Evolutionary conservation across 2,329 filamentous ascomycete species (phyloP).

Genomic region (Xylariomycetidae sp.): DNA sequence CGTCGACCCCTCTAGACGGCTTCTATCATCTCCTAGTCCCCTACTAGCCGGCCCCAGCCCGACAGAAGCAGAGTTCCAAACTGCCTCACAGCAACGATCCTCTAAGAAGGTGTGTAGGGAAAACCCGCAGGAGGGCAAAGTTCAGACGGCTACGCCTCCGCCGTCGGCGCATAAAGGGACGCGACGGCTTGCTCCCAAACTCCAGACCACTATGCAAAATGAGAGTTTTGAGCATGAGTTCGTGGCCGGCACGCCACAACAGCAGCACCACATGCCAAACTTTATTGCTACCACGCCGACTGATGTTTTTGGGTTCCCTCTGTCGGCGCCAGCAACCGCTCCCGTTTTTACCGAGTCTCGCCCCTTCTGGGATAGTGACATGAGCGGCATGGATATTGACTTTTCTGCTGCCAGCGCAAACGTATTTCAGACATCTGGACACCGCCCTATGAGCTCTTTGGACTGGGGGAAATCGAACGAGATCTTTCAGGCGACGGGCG

Average conservation of each 20-base stretch:
- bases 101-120: conserved; percentile 43
- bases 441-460: conserved; percentile 46
- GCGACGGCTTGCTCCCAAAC: conserved; percentile 50
- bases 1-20: conserved; percentile 53
- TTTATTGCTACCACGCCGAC: conserved; percentile 43
- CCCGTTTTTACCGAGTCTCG: conserved; percentile 39
- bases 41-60: conserved; percentile 27
- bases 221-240: conserved; percentile 52
- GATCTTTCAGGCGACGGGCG: conserved; percentile 46
- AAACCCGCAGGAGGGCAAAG: conserved; percentile 33
- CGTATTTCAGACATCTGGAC: conserved; percentile 38
- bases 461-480: conserved; percentile 55
- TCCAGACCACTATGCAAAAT: conserved; percentile 51
- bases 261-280: conserved; percentile 41
- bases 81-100: conserved; percentile 25
- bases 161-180: conserved; percentile 51
- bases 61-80: conserved; percentile 25
- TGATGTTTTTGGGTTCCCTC: conserved; percentile 56
- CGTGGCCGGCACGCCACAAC: conserved; percentile 41
- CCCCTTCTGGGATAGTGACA: conserved; percentile 54
- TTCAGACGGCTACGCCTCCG: conserved; percentile 57
- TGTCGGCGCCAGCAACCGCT: conserved; percentile 51
- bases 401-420: conserved; percentile 41
- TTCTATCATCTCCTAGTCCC: conserved; percentile 54
- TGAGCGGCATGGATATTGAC: conserved; percentile 57